Evolutionary conservation across 371 early-diverging fungal genomes (phyloP), one percentile per base, ranked within the genome.

Genomic region (Mucor mucedo): DNA sequence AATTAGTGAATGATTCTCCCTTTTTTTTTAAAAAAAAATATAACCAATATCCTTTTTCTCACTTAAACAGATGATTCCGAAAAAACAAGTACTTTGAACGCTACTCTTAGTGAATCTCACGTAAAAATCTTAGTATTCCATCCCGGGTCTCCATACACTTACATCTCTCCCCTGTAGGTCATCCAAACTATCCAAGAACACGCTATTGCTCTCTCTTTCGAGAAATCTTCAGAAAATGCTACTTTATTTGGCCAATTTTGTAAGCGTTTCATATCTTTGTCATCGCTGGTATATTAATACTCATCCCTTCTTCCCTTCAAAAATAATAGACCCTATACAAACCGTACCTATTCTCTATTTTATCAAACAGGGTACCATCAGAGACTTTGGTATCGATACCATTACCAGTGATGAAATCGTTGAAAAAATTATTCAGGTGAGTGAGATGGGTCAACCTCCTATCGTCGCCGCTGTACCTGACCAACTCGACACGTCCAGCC

Each of bases 311-410:
- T 35, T 35, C 8, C 8, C 8, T 35, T 35, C 4, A 9, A 4
- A 21, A n/a, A 21, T 27, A 2, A 16, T 47, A 72, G 72, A 72
- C 41, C 72, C 72, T 44, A 48, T 60, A 5, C 55, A 65, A 16
- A 16, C 60, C n/a, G 50, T 68, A 14, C 72, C 72, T 16, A 68
- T 68, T 42, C 52, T 72, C 11, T 72, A 72, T 39, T 72, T 72
- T 40, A 72, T 72, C n/a, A 63, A 65, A 47, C 72, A 72, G 59
- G 72, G 72, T 9, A 65, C 65, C 27, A 72, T 72, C 7, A 64
- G n/a, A 63, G 72, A 68, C 44, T 72, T 68, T 59, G 72, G 56
- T n/a, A 62, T 40, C 14, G 68, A 68, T 14, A 62, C 64, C 10
- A 54, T 68, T 11, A 55, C 65, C 8, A 35, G 48, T 5, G 47